Base-by-base conservation (phyloP, 208 protist genomes). In the Trypanosoma brucei region DNA sequence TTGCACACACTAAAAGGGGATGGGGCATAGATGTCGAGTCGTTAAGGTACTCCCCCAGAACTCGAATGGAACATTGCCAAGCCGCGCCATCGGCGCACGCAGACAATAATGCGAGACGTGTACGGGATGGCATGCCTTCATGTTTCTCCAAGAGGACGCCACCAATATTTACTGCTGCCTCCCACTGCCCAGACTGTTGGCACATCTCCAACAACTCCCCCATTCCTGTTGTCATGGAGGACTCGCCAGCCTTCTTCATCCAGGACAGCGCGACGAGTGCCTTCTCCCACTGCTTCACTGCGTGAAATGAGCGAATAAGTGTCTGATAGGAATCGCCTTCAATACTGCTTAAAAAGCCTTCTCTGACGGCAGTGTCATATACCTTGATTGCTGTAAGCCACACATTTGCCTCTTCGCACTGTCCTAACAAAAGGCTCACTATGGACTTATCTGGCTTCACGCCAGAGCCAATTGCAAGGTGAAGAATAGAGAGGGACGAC, bases 121-220 rank as follows among this genome's bases (percentile, higher is more conserved):
- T 89, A 49, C 79, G 75, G 11, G 72, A 33, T 7, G 79, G 75
- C 46, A 89, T 70, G 57, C 74, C 70, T 53, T 52, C 52, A 67
- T 67, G 50, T 36, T 22, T 67, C 3, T 84, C 76, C 35, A 91
- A 63, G 53, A 94, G 78, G 35, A 68, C 64, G 8, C 48, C 38
- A 35, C 87, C 84, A 44, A 91, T 76, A 38, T 71, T 51, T 37
- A 90, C 61, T 5, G 87, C 84, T 22, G 72, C 79, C 67, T 91
- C 80, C 84, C 87, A 94, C 64, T 94, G 81, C 31, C 87, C 87
- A 14, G 87, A 67, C 67, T 90, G 74, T 71, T 91, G 81, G 70
- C 87, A 91, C 48, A 91, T 65, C 61, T 88, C 82, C 55, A 94
- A 61, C 48, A 94, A 46, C 70, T 88, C 82, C n/a, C 65, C 70